These are phyloP conservation scores for Cladosporium austrohemisphaericum DNA, from an alignment of 2,329 filamentous ascomycete species.

Conservation along the genomic window DNA sequence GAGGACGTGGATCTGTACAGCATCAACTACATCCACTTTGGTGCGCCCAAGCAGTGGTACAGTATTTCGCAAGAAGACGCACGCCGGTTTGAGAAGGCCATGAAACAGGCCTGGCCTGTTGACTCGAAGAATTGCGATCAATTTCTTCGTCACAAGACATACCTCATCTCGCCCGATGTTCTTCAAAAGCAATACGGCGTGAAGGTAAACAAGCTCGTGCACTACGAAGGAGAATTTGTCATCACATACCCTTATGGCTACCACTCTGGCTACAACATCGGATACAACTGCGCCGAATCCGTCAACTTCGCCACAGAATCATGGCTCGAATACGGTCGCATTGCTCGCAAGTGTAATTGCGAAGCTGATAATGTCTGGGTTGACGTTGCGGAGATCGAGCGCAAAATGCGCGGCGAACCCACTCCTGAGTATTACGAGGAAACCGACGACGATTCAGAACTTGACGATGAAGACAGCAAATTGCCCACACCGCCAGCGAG, in stretches of 20 bases:
- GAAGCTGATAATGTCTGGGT: constrained; percentile 98
- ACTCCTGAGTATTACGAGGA: constrained; percentile 78
- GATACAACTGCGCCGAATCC: constrained; percentile 97
- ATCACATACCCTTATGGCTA: constrained; percentile 99
- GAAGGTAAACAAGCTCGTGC: constrained; percentile 91
- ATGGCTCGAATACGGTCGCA: constrained; percentile 91
- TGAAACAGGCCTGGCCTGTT: constrained; percentile 90
- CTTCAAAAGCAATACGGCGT: constrained; percentile 87
- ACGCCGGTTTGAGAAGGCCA: constrained; percentile 84
- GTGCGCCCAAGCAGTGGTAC: constrained; percentile 98
- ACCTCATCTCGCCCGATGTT: constrained; percentile 87
- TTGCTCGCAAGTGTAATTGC: constrained; percentile 95
- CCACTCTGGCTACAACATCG: constrained; percentile 95
- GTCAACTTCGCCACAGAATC: constrained; percentile 96
- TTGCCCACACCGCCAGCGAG: constrained; percentile 76
- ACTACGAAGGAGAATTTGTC: constrained; percentile 95
- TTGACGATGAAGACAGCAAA: constrained; percentile 54
- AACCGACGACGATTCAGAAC: constrained; percentile 62
- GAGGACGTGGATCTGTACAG: constrained; percentile 99
- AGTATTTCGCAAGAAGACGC: constrained; percentile 96
- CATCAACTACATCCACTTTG: constrained; percentile 99
- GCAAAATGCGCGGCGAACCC: constrained; percentile 81
- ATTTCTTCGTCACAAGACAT: constrained; percentile 95
- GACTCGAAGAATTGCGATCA: constrained; percentile 95
- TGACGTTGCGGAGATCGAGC: constrained; percentile 91